Conservation (phyloP, 2,329 filamentous ascomycete species). For the Neofusicoccum cordaticola region DNA sequence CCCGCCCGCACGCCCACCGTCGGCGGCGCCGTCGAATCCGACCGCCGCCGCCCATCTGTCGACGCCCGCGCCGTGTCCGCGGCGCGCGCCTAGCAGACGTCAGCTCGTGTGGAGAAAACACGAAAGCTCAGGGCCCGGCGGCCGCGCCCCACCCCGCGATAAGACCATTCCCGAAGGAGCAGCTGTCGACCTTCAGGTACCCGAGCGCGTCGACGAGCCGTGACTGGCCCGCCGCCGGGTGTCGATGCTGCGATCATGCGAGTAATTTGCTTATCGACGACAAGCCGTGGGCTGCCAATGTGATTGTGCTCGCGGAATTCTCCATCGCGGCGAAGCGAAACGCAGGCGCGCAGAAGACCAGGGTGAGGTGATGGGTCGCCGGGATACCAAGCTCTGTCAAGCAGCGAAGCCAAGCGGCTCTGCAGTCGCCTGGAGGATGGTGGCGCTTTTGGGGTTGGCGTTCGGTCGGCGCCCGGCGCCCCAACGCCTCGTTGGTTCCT, state of each 20-base stretch:
- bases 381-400: background rate
- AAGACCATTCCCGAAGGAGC: slow-evolving; percentile 8
- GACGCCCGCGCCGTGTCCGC: too few relatives aligned
- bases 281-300: background rate
- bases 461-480: background rate
- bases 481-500: background rate
- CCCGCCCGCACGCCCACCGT: background rate
- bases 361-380: background rate
- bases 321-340: background rate
- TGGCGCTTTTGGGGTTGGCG: too few relatives aligned
- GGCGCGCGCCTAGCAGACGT: too few relatives aligned
- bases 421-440: background rate
- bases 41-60: background rate
- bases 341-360: background rate
- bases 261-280: background rate
- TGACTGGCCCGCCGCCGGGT: too few relatives aligned
- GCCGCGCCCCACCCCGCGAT: background rate
- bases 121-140: background rate
- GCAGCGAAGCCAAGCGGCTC: background rate
- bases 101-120: too few relatives aligned
- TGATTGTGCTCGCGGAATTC: background rate
- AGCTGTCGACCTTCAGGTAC: slow-evolving; percentile 9
- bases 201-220: background rate
- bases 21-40: background rate
- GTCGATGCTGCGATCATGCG: background rate